Evolutionary conservation across 2,329 filamentous ascomycete genomes (phyloP), one percentile per base, ranked within the genome.

Genomic region (Fusarium chlamydosporum): DNA sequence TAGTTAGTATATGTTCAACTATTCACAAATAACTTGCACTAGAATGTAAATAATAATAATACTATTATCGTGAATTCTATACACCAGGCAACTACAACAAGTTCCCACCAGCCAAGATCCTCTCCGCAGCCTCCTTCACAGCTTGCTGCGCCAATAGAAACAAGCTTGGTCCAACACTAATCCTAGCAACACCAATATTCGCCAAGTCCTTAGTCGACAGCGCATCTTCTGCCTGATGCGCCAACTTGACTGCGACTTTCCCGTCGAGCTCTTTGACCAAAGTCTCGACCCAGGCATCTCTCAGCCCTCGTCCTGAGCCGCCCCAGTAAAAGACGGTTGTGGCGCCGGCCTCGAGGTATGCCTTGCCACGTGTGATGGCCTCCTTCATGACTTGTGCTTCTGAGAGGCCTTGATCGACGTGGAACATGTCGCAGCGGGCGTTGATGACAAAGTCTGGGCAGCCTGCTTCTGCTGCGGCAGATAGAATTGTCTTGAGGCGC

Each of bases 311-410:
- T 35, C 76, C 76, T 0, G 78, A 70, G 3, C 79, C 85, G 15
- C 87, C 87, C 86, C 86, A 90, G 52, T 88, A 86, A 77, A 89
- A 90, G 0, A 88, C 81, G 1, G 84, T 88, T 13, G 82, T 85
- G 0, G 88, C 88, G 0, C 88, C 88, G 4, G 86, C 86, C 1
- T 79, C 82, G 4, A 90, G 77, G 72, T 85, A 90, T n/a, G 82
- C 83, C 59, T 82, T 84, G 0, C 87, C 88, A 1, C 88, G 79
- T 47, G 76, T 73, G 45, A 89, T 79, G 3, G 83, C 86, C 47
- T 88, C 84, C 4, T 79, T 72, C 11, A 88, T 60, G 5, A 71
- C 74, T 12, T 56, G 74, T 47, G 75, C 83, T 42, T 79, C 77
- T 18, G 74, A 65, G 6, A 74, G 61, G 1, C 66, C 56, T 3